Evolutionary conservation across 495 filamentous ascomycete species (phyloP).

Genomic region (Neurospora hispaniola): DNA sequence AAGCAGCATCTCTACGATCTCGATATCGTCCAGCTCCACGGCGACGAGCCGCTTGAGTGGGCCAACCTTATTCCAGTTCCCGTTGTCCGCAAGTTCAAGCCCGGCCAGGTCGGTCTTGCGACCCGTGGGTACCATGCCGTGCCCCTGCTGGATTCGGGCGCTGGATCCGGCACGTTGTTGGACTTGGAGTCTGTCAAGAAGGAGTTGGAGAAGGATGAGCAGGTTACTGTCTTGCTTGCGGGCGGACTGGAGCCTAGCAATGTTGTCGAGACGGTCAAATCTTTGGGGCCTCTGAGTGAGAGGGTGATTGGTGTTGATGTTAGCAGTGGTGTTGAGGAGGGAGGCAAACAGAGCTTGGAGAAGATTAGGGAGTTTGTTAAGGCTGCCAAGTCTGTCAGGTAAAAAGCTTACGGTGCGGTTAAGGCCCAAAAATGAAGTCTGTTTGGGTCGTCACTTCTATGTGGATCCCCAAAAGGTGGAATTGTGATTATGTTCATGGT

Average conservation of each 20-base stretch:
- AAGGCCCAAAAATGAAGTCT: neutral
- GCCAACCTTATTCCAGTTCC: constrained; percentile 76
- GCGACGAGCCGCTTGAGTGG: constrained; percentile 88
- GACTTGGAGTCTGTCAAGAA: constrained; percentile 54
- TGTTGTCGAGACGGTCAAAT: constrained; percentile 50
- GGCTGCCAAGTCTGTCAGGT: constrained; percentile 50
- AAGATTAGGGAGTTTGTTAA: constrained; percentile 76
- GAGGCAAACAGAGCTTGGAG: constrained; percentile 68
- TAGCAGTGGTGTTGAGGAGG: constrained; percentile 82
- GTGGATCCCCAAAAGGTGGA: neutral
- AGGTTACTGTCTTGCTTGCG: constrained; percentile 62
- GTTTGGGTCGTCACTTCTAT: neutral
- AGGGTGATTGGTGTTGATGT: constrained; percentile 80
- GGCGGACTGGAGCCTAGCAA: constrained; percentile 74
- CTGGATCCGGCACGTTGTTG: constrained; percentile 68
- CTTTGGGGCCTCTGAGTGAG: constrained; percentile 41
- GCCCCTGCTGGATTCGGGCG: constrained; percentile 75
- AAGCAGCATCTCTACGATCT: constrained; percentile 66
- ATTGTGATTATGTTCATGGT: neutral
- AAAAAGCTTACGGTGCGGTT: neutral
- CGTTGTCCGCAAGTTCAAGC: constrained; percentile 73
- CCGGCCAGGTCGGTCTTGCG: constrained; percentile 57
- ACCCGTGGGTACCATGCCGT: constrained; percentile 71
- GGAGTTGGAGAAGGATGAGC: constrained; percentile 46
- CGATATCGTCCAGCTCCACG: constrained; percentile 91